These are phyloP conservation scores for Cenchrus purpureus DNA, from an alignment of 176 grass and related monocot genomes.

Conservation along the genomic window DNA sequence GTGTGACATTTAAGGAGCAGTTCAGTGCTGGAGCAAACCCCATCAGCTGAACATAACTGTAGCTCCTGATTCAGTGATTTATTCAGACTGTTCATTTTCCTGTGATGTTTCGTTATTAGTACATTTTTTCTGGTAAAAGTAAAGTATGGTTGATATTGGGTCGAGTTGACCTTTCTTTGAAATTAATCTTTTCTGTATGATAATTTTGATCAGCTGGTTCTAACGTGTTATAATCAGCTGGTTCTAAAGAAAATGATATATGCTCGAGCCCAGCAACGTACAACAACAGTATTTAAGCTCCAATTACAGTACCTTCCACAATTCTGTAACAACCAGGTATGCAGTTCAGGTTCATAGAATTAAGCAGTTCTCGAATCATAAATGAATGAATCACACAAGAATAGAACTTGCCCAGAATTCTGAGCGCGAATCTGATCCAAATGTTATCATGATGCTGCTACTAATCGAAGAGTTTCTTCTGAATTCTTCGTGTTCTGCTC, in stretches of 20 bases:
- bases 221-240: too few relatives aligned
- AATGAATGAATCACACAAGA: background rate
- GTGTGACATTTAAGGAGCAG: background rate
- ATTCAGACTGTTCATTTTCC: background rate
- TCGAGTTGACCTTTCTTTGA: background rate
- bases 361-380: background rate
- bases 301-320: background rate
- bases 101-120: background rate
- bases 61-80: background rate
- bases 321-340: background rate
- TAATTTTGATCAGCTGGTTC: too few relatives aligned
- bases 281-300: background rate
- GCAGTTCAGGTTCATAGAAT: background rate
- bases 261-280: background rate
- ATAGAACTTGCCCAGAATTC: constrained; percentile 1
- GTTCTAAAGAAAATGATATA: background rate
- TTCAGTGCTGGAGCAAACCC: background rate
- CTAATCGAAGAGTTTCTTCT: constrained; percentile 36
- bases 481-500: constrained; percentile 38
- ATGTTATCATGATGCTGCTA: constrained; percentile 36
- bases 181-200: background rate
- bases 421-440: background rate
- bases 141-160: background rate
- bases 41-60: too few relatives aligned
- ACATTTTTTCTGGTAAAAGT: background rate